Evolutionary conservation across 192 early-diverging fungal species (phyloP), one percentile per base, ranked within the genome.

Genomic region (Coemansia sp.): DNA sequence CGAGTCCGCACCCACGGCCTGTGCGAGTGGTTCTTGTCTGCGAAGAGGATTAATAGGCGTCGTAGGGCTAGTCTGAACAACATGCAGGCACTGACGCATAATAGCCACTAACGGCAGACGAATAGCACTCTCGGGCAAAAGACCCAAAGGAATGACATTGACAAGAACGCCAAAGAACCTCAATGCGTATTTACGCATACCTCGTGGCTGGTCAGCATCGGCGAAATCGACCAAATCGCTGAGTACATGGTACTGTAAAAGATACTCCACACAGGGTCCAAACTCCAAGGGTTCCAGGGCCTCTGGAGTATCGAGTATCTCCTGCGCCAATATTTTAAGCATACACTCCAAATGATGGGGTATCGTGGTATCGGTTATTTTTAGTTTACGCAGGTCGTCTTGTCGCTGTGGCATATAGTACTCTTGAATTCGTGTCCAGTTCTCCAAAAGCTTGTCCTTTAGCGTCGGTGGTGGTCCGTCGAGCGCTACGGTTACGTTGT

Each of bases 391-490:
- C 29, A 73, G 11, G 57, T 74, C 74, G 66, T 77, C 70, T 16
- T 65, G 69, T 3, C 78, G 61, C 22, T 67, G 65, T 18, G 73
- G 66, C 8, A 66, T 57, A 55, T 74, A 85, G 72, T 76, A 67
- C 59, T 79, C 82, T 11, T 79, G 77, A 43, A 85, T 85, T 6
- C 68, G 77, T 29, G 69, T 59, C 82, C 82, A 85, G 71, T 72
- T 76, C 59, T 77, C 77, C 8, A 80, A 36, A 15, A 85, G 72
- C 72, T 41, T 49, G 66, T 84, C 82, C 12, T 51, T 47, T 24
- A 51, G 64, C 7, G 82, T 84, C 0, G 72, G 74, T n/a, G 65
- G 10, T 4, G 75, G 80, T 16, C 69, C 72, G 66, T 77, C 80
- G 1, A 82, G 61, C 11, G 72, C 72, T 13, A 54, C 75, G 3